These are phyloP conservation scores for Tricharina praecox DNA, from an alignment of 495 filamentous ascomycete species.

Conservation along the genomic window DNA sequence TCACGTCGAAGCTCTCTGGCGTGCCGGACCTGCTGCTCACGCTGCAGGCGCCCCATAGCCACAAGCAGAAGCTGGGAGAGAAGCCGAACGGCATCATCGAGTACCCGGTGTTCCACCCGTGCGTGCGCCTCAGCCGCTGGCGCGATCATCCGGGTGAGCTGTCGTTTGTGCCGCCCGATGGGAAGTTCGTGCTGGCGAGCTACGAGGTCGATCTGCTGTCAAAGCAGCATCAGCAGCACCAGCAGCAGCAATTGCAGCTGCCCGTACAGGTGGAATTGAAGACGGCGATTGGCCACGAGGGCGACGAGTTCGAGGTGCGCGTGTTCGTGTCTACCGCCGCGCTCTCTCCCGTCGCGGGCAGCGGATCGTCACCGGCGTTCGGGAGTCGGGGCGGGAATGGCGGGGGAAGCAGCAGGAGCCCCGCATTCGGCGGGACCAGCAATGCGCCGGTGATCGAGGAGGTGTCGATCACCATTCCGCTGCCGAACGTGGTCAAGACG, in stretches of 20 bases:
- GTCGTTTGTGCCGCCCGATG: constrained; percentile 89
- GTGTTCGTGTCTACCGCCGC: constrained; percentile 51
- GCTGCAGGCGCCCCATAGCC: constrained; percentile 30
- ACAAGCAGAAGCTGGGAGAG: constrained; percentile 44
- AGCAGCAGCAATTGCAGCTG: constrained; percentile 48
- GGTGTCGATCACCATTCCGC: constrained; percentile 60
- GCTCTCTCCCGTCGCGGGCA: constrained; percentile 23
- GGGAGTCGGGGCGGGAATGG: constrained; percentile 29
- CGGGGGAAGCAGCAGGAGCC: constrained; percentile 39
- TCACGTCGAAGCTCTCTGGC: constrained; percentile 86
- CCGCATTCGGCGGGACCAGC: constrained; percentile 41
- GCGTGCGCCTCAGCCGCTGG: constrained; percentile 74
- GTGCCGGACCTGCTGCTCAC: constrained; percentile 76
- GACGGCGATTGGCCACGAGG: constrained; percentile 53
- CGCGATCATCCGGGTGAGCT: constrained; percentile 72
- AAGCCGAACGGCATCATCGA: constrained; percentile 42
- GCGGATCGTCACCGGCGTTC: constrained; percentile 11
- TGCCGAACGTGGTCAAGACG: constrained; percentile 67
- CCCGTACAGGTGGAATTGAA: constrained; percentile 69
- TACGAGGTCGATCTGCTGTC: constrained; percentile 89
- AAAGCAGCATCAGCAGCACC: constrained; percentile 34
- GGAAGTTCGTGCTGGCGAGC: constrained; percentile 80
- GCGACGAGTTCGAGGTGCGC: constrained; percentile 78
- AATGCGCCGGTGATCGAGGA: constrained; percentile 59
- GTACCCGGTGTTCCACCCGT: constrained; percentile 92